Percentiles rank a stretch among this genome's conserved stretches.
Evolutionary conservation across 108 stramenopile species (phyloP).

Genomic region (Nitzschia sp.): DNA sequence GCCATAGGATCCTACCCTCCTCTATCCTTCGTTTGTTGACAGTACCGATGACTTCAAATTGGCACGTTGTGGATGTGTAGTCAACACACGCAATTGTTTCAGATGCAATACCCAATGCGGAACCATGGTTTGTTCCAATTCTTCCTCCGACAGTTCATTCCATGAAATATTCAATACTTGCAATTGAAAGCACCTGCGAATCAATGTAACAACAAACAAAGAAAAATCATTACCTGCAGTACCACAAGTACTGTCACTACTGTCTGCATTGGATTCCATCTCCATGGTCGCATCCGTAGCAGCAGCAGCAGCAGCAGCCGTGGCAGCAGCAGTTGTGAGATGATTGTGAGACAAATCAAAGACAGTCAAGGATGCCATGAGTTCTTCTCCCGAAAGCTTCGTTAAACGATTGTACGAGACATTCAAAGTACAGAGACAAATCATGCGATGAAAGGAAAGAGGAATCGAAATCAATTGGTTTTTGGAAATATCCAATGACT

Average conservation of each 20-base stretch:
- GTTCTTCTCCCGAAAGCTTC: not conserved
- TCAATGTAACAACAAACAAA: not conserved
- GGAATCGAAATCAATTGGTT: constrained; percentile 22
- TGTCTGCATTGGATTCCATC: not conserved
- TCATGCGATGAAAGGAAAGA: constrained; percentile 22
- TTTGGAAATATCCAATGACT: constrained; percentile 23
- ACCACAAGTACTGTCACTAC: not conserved
- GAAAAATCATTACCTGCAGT: not conserved
- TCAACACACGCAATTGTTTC: constrained; percentile 6
- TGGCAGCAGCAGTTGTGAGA: not conserved
- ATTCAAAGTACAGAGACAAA: not conserved
- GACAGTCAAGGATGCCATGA: constrained; percentile 6
- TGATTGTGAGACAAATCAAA: constrained; percentile 22
- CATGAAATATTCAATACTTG: constrained; percentile 9
- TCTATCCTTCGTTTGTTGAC: not conserved
- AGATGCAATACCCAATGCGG: constrained; percentile 1
- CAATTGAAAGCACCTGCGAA: constrained; percentile 11
- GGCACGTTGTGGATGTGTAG: constrained; percentile 1
- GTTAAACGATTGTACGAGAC: constrained; percentile 7
- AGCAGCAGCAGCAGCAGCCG: not conserved
- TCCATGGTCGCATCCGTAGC: not conserved
- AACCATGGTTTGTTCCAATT: not conserved
- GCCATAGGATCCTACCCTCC: too few species aligned
- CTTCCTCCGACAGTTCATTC: not conserved
- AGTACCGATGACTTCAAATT: not conserved